Conservation (phyloP, 371 early-diverging fungal genomes). For the Zychaea mexicana region DNA sequence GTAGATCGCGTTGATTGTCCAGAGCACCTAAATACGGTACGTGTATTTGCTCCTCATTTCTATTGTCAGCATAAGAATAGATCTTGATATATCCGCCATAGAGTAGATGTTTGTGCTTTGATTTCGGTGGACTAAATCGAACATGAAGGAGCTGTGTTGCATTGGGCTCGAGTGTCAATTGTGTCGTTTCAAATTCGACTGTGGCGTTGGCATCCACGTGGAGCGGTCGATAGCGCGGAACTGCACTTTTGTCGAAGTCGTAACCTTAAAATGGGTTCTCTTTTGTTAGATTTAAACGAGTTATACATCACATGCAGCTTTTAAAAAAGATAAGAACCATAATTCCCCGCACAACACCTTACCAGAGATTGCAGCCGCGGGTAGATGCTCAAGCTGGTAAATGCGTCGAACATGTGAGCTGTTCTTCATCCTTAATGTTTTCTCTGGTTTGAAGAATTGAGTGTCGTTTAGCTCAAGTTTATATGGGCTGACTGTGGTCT, state of each 20-base stretch:
- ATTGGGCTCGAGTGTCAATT: not conserved
- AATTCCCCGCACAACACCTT: no score
- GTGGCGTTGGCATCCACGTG: constrained; percentile 1
- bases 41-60: not conserved
- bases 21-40: constrained; percentile 19
- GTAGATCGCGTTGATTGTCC: constrained; percentile 19
- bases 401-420: not conserved
- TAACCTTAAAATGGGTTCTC: constrained; percentile 5
- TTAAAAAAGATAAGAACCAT: no score
- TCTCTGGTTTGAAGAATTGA: not conserved
- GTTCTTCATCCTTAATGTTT: constrained; percentile 11
- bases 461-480: constrained; percentile 24
- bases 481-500: constrained; percentile 10
- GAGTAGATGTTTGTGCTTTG: constrained; percentile 2
- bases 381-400: constrained; percentile 14
- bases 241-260: constrained; percentile 8
- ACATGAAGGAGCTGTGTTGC: not conserved
- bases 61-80: not conserved
- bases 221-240: constrained; percentile 9
- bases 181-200: not conserved
- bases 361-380: constrained; percentile 10
- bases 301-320: no score
- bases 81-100: constrained; percentile 18
- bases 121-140: not conserved
- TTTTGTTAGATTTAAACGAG: no score